phyloP scores from a whole-genome alignment of 2,329 filamentous ascomycete species.

The Aspergillus fumigatus region DNA sequence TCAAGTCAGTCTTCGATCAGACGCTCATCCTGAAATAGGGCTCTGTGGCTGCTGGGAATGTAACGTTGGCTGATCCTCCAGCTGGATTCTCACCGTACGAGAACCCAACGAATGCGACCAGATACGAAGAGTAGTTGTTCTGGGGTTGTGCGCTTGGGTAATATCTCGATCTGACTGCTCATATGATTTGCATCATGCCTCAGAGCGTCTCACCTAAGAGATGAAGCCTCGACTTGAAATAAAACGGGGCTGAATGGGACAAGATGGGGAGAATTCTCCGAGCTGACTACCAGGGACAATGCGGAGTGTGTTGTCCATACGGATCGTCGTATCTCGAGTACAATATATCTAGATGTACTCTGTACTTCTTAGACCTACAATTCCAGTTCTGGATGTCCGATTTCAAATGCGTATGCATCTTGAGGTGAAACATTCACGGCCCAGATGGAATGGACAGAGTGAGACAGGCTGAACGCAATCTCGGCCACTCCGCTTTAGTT shows the following conservation, averaged over 20 bases:
- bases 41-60: background rate
- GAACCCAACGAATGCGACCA: background rate
- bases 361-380: background rate
- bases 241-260: background rate
- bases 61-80: background rate
- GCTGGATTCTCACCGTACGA: background rate
- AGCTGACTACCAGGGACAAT: background rate
- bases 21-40: background rate
- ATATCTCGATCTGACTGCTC: background rate
- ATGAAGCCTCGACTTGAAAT: background rate
- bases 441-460: background rate
- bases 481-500: no score
- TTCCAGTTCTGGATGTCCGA: background rate
- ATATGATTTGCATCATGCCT: background rate
- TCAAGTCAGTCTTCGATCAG: background rate
- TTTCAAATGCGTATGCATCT: background rate
- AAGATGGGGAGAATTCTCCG: background rate
- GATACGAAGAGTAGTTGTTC: no score
- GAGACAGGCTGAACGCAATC: no score
- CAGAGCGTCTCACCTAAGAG: no score
- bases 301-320: background rate
- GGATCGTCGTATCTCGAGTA: background rate
- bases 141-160: no score
- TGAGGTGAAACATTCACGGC: background rate
- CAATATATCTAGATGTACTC: background rate